Base-by-base conservation (phyloP, 2,329 filamentous ascomycete species). In the Calycina marina region DNA sequence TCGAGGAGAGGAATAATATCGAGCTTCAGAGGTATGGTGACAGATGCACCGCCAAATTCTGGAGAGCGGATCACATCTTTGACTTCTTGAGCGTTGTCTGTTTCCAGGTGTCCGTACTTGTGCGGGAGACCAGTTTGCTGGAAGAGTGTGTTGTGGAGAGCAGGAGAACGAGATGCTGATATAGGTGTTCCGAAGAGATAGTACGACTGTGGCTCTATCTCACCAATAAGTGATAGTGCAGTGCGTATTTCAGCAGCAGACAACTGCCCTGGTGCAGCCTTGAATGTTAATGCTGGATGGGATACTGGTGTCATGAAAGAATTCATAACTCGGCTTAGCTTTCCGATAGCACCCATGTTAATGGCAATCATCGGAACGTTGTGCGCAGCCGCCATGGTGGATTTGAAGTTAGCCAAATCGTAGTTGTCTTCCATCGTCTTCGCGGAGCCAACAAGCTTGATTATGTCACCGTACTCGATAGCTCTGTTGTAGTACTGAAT, bases 1-100 rank as follows among this genome's bases (percentile, higher is more conserved):
- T 96, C 85, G 10, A 98, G 62, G 4, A 88, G 58, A 0, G 70
- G 65, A 59, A 92, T 84, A 36, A 96, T 74, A 45, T 93, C 83
- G 17, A 90, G 63, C 60, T 98, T 98, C 34, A 98, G 64, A 1
- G 90, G 90, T 31, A 98, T 96, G 0, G 90, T 98, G 28, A 98
- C 84, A 3, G 85, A 94, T 3, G 83, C 88, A 36, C 90, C 90
- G 5, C 90, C 90, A 51, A 98, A 98, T 43, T 78, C 65, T 1
- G 76, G 61, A 1, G 72, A 60, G 5, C 69, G 70, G 37, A 98
- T 76, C 30, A 83, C 57, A 2, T 69, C 59, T 42, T 63, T 60
- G 3, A 93, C 61, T 20, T 78, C 65, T 29, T 60, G 55, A 6
- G 63, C 69, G 17, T 66, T 57, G 41, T 75, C 69, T 1, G 86